Conservation (phyloP, 2,329 filamentous ascomycete genomes). For the Colletotrichum shisoi region DNA sequence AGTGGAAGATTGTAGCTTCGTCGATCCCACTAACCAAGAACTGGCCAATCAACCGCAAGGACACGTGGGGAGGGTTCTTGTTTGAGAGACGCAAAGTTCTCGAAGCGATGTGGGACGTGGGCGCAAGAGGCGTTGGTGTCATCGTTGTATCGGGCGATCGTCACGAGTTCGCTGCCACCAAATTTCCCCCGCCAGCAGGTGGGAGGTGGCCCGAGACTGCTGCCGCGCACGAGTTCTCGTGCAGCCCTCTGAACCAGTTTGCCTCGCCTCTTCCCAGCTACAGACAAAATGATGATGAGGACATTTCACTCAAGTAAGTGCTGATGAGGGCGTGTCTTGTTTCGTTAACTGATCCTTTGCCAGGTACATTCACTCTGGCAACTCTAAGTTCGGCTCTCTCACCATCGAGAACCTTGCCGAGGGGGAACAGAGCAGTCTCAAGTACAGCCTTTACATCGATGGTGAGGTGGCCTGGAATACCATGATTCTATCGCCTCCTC, state of each 20-base stretch:
- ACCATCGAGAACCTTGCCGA: slow-evolving; percentile 75
- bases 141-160: slow-evolving; percentile 88
- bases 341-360: slow-evolving; percentile 40
- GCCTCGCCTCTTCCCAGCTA: slow-evolving; percentile 88
- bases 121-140: slow-evolving; percentile 77
- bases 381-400: slow-evolving; percentile 86
- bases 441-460: slow-evolving; percentile 83
- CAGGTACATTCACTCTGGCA: slow-evolving; percentile 82
- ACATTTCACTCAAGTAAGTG: slow-evolving; percentile 82
- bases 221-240: slow-evolving; percentile 88
- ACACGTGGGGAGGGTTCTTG: slow-evolving; percentile 95
- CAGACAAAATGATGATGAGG: slow-evolving; percentile 78
- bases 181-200: slow-evolving; percentile 69
- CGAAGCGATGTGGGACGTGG: slow-evolving; percentile 90
- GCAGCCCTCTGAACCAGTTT: slow-evolving; percentile 91
- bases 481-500: slow-evolving; percentile 59
- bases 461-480: slow-evolving; percentile 80
- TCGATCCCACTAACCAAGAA: slow-evolving; percentile 97
- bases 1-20: slow-evolving; percentile 92
- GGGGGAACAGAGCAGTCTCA: slow-evolving; percentile 74
- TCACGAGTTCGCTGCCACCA: slow-evolving; percentile 96
- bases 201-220: slow-evolving; percentile 70
- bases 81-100: slow-evolving; percentile 79
- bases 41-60: slow-evolving; percentile 85
- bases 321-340: background rate